Evolutionary conservation across 1,139 yeast genomes (phyloP), one percentile per base, ranked within the genome.

Genomic region (Sugiyamaella paludigena): DNA sequence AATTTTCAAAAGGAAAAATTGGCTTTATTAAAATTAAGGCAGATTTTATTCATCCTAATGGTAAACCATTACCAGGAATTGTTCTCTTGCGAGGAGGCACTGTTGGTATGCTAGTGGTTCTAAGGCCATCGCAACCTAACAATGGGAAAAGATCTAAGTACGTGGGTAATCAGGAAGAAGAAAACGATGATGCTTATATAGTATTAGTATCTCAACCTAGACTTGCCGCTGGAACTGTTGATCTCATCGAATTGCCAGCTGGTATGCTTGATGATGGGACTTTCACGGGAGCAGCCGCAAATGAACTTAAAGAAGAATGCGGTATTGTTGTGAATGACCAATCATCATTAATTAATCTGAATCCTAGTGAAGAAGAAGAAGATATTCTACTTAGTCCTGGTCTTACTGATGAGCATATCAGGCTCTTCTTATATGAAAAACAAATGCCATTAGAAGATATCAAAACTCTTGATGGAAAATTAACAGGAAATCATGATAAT

Each of bases 191-290:
- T 7, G 35, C 45, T 16, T 50, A 47, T 41, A 49, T 51, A 1
- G 56, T 58, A 2, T 39, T 60, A 31, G 60, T 58, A 7, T 42
- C 50, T 15, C 64, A 60, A 47, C 61, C 64, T 5, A 42, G 64
- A 27, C 57, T 59, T 6, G 58, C 64, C 3, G 50, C 55, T 1
- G 64, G 60, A 12, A 43, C 45, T 19, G 36, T 57, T 36, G 38
- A 37, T 12, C 45, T 55, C 29, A 40, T 50, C 9, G 64, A 60
- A 46, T 43, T 60, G 36, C 64, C 64, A 2, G 64, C 64, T 7
- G 64, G 64, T 8, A 59, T 60, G 64, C 52, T 58, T 37, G 64
- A 60, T 37, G 58, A 49, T 30, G 58, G 58, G 4, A 46, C 55
- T 2, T 58, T 59, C 38, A 37, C 48, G 6, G 63, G 62, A 9